Evolutionary conservation across 2,329 filamentous ascomycete genomes (phyloP).

Genomic region (Colletotrichum sp.): DNA sequence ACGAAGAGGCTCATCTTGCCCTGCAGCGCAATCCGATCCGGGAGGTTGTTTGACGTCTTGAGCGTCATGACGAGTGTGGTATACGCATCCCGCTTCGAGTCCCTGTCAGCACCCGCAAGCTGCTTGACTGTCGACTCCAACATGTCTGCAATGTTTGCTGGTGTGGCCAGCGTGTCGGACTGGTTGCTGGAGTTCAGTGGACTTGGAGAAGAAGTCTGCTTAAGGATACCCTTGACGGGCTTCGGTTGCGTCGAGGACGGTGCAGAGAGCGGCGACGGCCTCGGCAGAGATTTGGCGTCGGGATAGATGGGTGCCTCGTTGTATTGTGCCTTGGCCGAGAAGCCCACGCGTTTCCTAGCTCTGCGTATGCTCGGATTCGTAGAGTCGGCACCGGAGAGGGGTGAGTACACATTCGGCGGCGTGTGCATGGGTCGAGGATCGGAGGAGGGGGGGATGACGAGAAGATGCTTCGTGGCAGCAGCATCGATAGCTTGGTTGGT

Average conservation of each 20-base stretch:
- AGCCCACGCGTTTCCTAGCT: conserved; percentile 60
- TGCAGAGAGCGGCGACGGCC: conserved; percentile 45
- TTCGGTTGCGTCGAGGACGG: conserved; percentile 44
- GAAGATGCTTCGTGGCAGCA: conserved; percentile 36
- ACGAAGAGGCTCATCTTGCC: conserved; percentile 79
- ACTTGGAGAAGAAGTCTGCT: conserved; percentile 62
- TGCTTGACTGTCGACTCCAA: conserved; percentile 84
- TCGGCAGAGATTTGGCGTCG: conserved; percentile 39
- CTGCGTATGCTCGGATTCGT: conserved; percentile 49
- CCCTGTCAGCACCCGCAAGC: conserved; percentile 75
- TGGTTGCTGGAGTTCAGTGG: conserved; percentile 42
- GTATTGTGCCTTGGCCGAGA: conserved; percentile 62
- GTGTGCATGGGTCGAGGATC: conserved; percentile 53
- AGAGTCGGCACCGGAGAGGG: conserved; percentile 44
- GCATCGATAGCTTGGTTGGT: conserved; percentile 43
- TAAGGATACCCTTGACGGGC: conserved; percentile 76
- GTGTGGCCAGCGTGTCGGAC: conserved; percentile 40
- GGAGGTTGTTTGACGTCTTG: conserved; percentile 82
- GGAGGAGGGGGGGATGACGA: conserved; percentile 39
- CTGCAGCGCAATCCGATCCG: conserved; percentile 73
- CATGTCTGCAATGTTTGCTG: conserved; percentile 74
- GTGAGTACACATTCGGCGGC: conserved; percentile 55
- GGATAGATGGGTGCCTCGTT: conserved; percentile 55
- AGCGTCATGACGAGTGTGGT: conserved; percentile 77
- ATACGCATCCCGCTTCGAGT: conserved; percentile 84